A percentile compares a stretch with the other conserved stretches of the same genome.
Conservation (phyloP, 2,329 filamentous ascomycete species). For the Alternaria sp. region DNA sequence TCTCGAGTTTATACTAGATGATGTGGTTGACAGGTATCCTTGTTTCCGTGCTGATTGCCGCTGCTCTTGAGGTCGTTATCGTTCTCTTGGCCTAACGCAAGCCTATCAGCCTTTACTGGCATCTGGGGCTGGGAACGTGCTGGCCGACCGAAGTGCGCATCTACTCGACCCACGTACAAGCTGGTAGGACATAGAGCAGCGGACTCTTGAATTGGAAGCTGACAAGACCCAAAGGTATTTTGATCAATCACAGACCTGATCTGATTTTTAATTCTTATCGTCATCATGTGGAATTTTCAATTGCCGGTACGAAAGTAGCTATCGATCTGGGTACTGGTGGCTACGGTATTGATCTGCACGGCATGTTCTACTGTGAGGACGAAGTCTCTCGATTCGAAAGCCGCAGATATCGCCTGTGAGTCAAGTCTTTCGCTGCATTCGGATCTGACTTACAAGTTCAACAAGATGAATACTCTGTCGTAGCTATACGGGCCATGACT, state of each 20-base stretch:
- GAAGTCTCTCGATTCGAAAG: conserved; percentile 7
- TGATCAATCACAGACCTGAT: not conserved
- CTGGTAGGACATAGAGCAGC: conserved; percentile 7
- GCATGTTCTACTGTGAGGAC: conserved; percentile 10
- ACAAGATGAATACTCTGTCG: conserved; percentile 14
- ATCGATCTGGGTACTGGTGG: conserved; percentile 12
- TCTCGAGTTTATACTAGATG: conserved; percentile 9
- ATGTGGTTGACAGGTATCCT: conserved; percentile 4
- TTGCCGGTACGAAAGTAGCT: conserved; percentile 5
- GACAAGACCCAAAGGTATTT: not conserved
- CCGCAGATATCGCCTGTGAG: not conserved
- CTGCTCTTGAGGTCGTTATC: conserved; percentile 10
- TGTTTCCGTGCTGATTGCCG: conserved; percentile 1
- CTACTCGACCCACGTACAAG: conserved; percentile 16
- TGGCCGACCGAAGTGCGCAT: conserved; percentile 15
- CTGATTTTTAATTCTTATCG: not conserved
- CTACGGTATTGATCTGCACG: conserved; percentile 9
- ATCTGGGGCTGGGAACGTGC: conserved; percentile 1
- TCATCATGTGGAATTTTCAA: not conserved
- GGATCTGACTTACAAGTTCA: not conserved
- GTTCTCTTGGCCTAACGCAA: conserved; percentile 13
- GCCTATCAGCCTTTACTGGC: conserved; percentile 15
- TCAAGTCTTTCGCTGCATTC: not conserved
- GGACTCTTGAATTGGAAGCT: not conserved
- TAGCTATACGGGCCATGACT: conserved; percentile 14